Conservation (phyloP, 345 rosid genomes). For the Trapa bicornis region DNA sequence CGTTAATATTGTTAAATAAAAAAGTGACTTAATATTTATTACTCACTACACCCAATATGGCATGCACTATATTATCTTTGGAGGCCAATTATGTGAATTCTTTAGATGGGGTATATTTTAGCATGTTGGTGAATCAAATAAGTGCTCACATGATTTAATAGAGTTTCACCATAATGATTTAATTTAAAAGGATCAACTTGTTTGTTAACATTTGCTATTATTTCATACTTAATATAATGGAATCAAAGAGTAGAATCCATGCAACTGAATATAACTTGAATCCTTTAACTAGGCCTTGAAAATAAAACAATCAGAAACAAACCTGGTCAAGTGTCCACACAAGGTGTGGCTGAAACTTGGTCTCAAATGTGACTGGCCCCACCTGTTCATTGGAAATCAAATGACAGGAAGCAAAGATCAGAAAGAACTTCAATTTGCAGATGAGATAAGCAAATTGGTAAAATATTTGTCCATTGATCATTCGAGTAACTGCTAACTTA, state of each 20-base stretch:
- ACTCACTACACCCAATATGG: too few species aligned
- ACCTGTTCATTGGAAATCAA: constrained; percentile 32
- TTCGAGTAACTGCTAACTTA: constrained; percentile 21
- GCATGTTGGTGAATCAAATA: too few species aligned
- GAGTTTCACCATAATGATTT: too few species aligned
- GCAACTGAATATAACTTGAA: neutral
- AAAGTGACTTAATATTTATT: too few species aligned
- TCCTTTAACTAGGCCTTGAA: neutral
- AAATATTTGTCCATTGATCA: neutral
- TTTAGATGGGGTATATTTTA: too few species aligned
- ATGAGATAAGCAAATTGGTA: neutral
- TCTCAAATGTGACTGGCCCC: constrained; percentile 65
- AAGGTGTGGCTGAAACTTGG: constrained; percentile 80
- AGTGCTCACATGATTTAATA: too few species aligned
- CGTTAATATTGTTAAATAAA: too few species aligned
- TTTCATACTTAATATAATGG: neutral
- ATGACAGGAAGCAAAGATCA: constrained; percentile 2
- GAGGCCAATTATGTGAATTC: too few species aligned
- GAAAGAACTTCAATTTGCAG: neutral
- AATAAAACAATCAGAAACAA: constrained; percentile 2
- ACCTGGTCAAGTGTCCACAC: constrained; percentile 93
- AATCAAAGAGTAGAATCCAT: neutral
- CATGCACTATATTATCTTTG: too few species aligned
- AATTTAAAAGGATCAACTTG: neutral
- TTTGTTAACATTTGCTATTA: neutral